These are phyloP conservation scores for Fusarium sp. DNA, from an alignment of 2,329 filamentous ascomycete species.

Conservation along the genomic window DNA sequence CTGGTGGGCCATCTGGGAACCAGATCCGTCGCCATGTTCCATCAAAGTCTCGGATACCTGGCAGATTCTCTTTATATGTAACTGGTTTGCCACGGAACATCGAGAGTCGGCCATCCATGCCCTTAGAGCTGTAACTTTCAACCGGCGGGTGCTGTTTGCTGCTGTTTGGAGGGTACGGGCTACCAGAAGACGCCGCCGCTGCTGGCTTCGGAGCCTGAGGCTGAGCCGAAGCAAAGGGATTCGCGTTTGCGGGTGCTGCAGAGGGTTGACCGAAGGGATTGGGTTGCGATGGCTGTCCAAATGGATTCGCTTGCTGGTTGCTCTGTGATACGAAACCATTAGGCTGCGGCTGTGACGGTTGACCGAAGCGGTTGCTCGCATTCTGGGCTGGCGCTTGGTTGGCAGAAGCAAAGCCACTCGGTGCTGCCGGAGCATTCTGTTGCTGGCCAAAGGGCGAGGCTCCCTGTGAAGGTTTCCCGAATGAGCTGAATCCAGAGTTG, in stretches of 20 bases:
- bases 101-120: constrained; percentile 59
- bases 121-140: constrained; percentile 57
- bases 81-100: constrained; percentile 75
- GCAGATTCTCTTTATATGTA: constrained; percentile 63
- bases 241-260: constrained; percentile 32
- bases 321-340: constrained; percentile 41
- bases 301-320: constrained; percentile 39
- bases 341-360: constrained; percentile 37
- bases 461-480: constrained; percentile 42
- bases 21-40: constrained; percentile 74
- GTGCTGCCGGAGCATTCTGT: constrained; percentile 26
- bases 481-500: constrained; percentile 39
- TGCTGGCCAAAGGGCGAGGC: constrained; percentile 39
- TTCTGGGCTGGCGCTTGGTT: constrained; percentile 30
- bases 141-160: constrained; percentile 58
- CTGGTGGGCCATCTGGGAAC: constrained; percentile 78
- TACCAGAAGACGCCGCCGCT: constrained; percentile 29
- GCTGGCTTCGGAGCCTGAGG: constrained; percentile 4
- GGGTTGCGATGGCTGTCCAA: constrained; percentile 40
- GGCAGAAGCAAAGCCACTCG: constrained; percentile 45
- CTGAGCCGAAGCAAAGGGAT: constrained; percentile 40
- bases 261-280: constrained; percentile 45
- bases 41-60: constrained; percentile 64
- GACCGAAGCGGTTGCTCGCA: constrained; percentile 45
- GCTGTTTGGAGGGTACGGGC: constrained; percentile 60